Percentiles rank a stretch among this genome's conserved stretches.
phyloP scores from a whole-genome alignment of 2,329 filamentous ascomycete species.

The Lojkania enalia region DNA sequence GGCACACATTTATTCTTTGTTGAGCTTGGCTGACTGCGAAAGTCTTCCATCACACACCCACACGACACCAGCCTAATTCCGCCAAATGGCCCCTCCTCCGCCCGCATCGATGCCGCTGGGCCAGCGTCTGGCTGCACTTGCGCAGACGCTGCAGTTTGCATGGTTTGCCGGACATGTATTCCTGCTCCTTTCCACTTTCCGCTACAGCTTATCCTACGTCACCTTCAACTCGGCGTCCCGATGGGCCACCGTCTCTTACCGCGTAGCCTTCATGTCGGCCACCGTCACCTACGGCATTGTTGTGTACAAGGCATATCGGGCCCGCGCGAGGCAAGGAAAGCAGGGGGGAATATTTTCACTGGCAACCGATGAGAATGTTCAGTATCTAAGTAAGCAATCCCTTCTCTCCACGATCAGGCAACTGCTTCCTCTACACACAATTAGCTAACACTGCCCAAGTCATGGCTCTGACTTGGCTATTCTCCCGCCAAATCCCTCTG shows the following conservation, averaged over 20 bases:
- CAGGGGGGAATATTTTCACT: slow-evolving; percentile 67
- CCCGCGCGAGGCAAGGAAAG: slow-evolving; percentile 75
- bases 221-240: slow-evolving; percentile 83
- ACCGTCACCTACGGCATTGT: slow-evolving; percentile 96
- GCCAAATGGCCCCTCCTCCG: slow-evolving; percentile 72
- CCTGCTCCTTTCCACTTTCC: slow-evolving; percentile 78
- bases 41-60: slow-evolving; percentile 21
- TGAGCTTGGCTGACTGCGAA: slow-evolving; percentile 33
- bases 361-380: slow-evolving; percentile 90
- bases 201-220: slow-evolving; percentile 84
- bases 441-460: slow-evolving; percentile 55
- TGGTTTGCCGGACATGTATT: slow-evolving; percentile 74
- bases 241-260: slow-evolving; percentile 83
- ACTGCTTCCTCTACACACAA: too few species aligned
- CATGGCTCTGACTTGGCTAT: slow-evolving; percentile 95
- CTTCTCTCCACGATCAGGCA: slow-evolving; percentile 23
- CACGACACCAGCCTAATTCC: slow-evolving; percentile 29
- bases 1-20: slow-evolving; percentile 10
- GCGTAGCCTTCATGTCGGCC: slow-evolving; percentile 84
- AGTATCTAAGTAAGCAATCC: slow-evolving; percentile 81
- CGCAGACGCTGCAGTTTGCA: slow-evolving; percentile 89
- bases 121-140: slow-evolving; percentile 76
- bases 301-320: slow-evolving; percentile 95
- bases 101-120: slow-evolving; percentile 68
- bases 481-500: slow-evolving; percentile 83